Evolutionary conservation across 164 flowering plant genomes (phyloP).

Genomic region (Vitis amurensis): DNA sequence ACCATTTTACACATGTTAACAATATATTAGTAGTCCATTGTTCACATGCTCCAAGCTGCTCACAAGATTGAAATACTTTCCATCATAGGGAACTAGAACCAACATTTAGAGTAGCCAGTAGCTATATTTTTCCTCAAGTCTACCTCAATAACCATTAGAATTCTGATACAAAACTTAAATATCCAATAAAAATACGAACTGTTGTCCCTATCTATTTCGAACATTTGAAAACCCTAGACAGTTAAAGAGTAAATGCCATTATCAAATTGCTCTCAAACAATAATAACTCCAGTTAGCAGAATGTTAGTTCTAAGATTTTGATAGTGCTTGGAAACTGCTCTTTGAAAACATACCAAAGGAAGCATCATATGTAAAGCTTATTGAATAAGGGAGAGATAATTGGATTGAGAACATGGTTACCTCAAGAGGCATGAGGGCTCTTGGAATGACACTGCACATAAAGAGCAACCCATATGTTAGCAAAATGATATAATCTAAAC

Average conservation of each 20-base stretch:
- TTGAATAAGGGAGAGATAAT: neutral
- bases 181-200: no score
- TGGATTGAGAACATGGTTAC: constrained; percentile 34
- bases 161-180: no score
- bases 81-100: neutral
- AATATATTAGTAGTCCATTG: neutral
- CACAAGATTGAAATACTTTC: neutral
- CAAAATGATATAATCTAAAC: constrained; percentile 5
- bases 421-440: constrained; percentile 90
- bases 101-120: neutral
- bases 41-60: neutral
- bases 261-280: no score
- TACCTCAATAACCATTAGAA: neutral
- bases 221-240: no score
- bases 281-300: no score
- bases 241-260: no score
- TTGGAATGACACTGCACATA: constrained; percentile 79
- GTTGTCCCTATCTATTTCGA: no score
- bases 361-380: neutral
- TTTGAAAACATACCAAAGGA: no score
- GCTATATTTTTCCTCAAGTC: neutral
- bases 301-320: no score
- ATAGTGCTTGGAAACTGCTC: no score
- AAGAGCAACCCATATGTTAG: constrained; percentile 16
- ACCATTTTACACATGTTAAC: constrained; percentile 6